These are phyloP conservation scores for Cladosporium sp. DNA, from an alignment of 2,329 filamentous ascomycete species.

Conservation along the genomic window DNA sequence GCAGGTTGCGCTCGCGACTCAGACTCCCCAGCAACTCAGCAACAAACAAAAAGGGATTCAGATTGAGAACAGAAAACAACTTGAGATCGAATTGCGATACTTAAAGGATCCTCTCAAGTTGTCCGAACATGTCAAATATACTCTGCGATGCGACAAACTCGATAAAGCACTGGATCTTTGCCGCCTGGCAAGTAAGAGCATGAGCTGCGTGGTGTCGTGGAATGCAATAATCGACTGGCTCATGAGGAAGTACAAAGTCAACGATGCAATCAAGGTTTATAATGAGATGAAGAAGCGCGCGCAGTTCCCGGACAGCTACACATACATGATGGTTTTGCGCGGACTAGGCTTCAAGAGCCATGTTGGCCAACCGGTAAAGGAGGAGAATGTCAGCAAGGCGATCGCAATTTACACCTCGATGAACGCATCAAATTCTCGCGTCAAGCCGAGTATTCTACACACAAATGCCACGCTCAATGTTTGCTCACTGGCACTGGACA, in stretches of 20 bases:
- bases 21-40: neutral
- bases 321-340: constrained; percentile 76
- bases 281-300: constrained; percentile 99
- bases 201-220: constrained; percentile 72
- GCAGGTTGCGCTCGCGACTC: neutral
- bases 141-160: constrained; percentile 55
- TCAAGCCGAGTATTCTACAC: constrained; percentile 74
- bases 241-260: constrained; percentile 56
- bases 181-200: constrained; percentile 61
- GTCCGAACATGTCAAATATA: constrained; percentile 58
- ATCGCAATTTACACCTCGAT: constrained; percentile 74
- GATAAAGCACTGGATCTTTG: constrained; percentile 65
- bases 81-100: constrained; percentile 56
- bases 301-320: constrained; percentile 73
- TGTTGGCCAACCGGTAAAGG: constrained; percentile 40
- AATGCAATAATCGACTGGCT: constrained; percentile 75
- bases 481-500: constrained; percentile 67
- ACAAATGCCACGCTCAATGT: constrained; percentile 83
- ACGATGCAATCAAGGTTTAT: constrained; percentile 70
- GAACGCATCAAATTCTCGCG: constrained; percentile 54
- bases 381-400: constrained; percentile 62
- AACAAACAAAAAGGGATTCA: constrained; percentile 3
- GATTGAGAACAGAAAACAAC: constrained; percentile 22
- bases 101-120: constrained; percentile 69
- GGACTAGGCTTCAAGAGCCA: constrained; percentile 53